Base-by-base conservation (phyloP, 805 yeast genomes). In the Saccharomyces kudriavzevii region DNA sequence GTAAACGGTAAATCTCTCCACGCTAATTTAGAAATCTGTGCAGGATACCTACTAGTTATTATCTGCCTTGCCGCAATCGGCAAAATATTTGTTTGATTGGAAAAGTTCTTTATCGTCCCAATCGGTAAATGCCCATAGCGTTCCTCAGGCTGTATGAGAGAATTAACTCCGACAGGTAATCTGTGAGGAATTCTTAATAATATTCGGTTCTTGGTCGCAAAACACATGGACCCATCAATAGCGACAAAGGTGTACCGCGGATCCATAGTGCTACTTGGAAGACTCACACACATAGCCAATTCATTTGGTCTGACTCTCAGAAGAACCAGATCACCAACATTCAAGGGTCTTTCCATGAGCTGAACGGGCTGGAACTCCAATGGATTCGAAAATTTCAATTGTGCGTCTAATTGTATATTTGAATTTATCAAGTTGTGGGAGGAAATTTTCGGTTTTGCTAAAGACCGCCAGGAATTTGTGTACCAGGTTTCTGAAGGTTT, bases 271-370 rank as follows among this genome's bases (percentile, higher is more conserved):
- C 70, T 64, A 4, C 63, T 58, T 0, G 91, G 91, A 26, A 79
- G 66, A 26, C 74, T 78, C 1, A 77, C 82, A 31, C 86, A 76
- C 49, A 84, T 77, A 27, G 79, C 77, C 20, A 84, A 68, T 49
- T 75, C 77, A 3, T 77, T 70, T 40, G 74, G 74, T 49, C 76
- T 70, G 48, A 74, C 62, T 5, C 67, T 70, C 17, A 84, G 63
- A 17, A 82, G 78, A 3, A 84, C 89, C 48, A 84, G 70, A 65
- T 86, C 91, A 48, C 92, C 91, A 2, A 82, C 70, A 6, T 71
- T 58, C 14, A 82, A 50, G 5, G 66, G 58, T 5, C 48, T 49
- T 8, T 46, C 35, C 49, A 54, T 31, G n/a, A 60, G 49, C 6
- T 47, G 49, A 17, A 47, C 40, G 9, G 59, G 56, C 14, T 40